phyloP scores from a whole-genome alignment of 495 filamentous ascomycete genomes.

The Penicillium riverlandense region DNA sequence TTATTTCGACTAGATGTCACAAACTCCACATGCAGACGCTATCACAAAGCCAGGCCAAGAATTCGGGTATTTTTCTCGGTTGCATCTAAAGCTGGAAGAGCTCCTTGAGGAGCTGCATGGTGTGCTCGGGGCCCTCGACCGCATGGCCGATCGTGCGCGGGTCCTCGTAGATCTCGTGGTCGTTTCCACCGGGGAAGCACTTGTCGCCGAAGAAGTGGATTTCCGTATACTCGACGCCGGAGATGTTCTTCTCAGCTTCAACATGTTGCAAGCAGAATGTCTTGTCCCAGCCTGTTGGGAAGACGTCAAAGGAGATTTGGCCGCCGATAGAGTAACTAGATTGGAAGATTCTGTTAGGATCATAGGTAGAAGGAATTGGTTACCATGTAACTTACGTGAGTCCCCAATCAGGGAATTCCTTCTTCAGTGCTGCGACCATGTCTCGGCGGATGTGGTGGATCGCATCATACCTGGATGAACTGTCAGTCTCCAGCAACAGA shows the following conservation, averaged over 20 bases:
- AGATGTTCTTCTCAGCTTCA: slow-evolving; percentile 69
- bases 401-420: slow-evolving; percentile 74
- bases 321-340: slow-evolving; percentile 84
- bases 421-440: slow-evolving; percentile 66
- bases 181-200: slow-evolving; percentile 80
- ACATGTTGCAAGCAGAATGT: slow-evolving; percentile 91
- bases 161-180: slow-evolving; percentile 88
- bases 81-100: slow-evolving; percentile 60
- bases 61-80: too few relatives aligned
- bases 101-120: slow-evolving; percentile 65
- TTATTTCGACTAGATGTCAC: background rate
- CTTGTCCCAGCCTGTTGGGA: slow-evolving; percentile 97
- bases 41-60: background rate
- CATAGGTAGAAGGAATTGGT: too few relatives aligned
- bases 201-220: slow-evolving; percentile 99
- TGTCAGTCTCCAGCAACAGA: slow-evolving; percentile 7
- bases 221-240: slow-evolving; percentile 68
- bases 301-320: slow-evolving; percentile 97
- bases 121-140: slow-evolving; percentile 77
- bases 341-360: background rate
- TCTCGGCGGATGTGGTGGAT: slow-evolving; percentile 62
- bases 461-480: slow-evolving; percentile 53
- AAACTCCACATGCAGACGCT: slow-evolving; percentile 4
- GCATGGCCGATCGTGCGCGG: slow-evolving; percentile 73
- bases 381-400: slow-evolving; percentile 69